Conservation (phyloP, 2,329 filamentous ascomycete species). For the Mycosphaerelloides madeirae region DNA sequence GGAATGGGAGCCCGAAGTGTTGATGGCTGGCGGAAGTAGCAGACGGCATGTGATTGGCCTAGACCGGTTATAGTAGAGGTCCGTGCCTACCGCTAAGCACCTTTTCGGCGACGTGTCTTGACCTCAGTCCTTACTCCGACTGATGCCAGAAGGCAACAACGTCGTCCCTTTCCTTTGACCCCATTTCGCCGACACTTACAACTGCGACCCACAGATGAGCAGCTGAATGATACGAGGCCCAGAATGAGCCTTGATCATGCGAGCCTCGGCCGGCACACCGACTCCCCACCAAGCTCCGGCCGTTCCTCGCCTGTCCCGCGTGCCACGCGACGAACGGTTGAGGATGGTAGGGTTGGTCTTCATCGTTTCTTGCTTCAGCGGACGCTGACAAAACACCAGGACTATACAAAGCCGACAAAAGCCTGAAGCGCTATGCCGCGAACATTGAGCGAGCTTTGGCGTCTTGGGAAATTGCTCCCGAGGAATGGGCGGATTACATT, state of each 20-base stretch:
- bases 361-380: not conserved
- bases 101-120: no score
- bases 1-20: no score
- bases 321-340: conserved; percentile 71
- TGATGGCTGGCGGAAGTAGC: no score
- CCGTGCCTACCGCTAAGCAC: no score
- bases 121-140: no score
- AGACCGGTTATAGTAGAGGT: no score
- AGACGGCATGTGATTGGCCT: no score
- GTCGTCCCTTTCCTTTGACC: no score
- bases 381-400: conserved; percentile 39
- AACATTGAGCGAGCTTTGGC: conserved; percentile 81
- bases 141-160: no score
- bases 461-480: conserved; percentile 85
- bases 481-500: conserved; percentile 99
- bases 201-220: no score
- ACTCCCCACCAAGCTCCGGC: conserved; percentile 79
- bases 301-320: conserved; percentile 70
- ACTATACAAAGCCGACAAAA: conserved; percentile 58
- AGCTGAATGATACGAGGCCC: not conserved
- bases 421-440: conserved; percentile 81
- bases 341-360: conserved; percentile 60
- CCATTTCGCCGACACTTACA: no score
- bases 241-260: conserved; percentile 63
- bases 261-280: conserved; percentile 52